Evolutionary conservation across 2,329 filamentous ascomycete species (phyloP), one percentile per base, ranked within the genome.

Genomic region (Microdochium bolleyi): DNA sequence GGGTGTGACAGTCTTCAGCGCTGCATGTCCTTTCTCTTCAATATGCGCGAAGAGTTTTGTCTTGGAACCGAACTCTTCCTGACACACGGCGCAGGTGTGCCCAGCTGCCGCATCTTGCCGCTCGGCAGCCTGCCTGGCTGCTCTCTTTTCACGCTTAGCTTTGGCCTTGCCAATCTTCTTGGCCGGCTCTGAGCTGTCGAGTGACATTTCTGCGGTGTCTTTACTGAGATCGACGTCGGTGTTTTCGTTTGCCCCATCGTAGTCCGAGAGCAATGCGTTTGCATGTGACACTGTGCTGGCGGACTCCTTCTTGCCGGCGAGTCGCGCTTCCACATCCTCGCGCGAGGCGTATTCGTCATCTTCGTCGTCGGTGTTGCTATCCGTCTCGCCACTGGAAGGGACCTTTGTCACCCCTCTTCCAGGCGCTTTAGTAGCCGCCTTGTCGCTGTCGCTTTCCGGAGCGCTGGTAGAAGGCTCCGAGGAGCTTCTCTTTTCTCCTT

Each of bases 21-120:
- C 79, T 5, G 85, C 87, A 70, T 94, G 88, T 10, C 72, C 72
- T 19, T 80, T 69, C 10, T 84, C 78, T 56, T 82, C 80, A 54
- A 94, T 76, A 66, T 95, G 90, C 51, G 79, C 73, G 65, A 92
- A 92, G 19, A 95, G 69, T 58, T 83, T 84, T 5, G 81, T 87
- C 59, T 83, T 85, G 1, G 86, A 89, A 0, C 80, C 57, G 53
- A 80, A 82, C 1, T 54, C 57, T 53, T 70, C 68, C 2, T 68
- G 63, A 58, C 79, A 82, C 16, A 72, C 66, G 24, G 67, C 62
- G 58, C 78, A 80, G 53, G 58, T 68, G 52, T 76, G 67, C 67
- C 76, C 72, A 24, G 56, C 56, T 48, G 67, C 62, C 9, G 62
- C 60, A 46, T 68, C 61, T 44, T 67, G 59, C 21, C 64, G 62